Percentiles rank a stretch among this genome's conserved stretches.
Conservation (phyloP, 148 eudicot species). For the Amaranthus palmeri region DNA sequence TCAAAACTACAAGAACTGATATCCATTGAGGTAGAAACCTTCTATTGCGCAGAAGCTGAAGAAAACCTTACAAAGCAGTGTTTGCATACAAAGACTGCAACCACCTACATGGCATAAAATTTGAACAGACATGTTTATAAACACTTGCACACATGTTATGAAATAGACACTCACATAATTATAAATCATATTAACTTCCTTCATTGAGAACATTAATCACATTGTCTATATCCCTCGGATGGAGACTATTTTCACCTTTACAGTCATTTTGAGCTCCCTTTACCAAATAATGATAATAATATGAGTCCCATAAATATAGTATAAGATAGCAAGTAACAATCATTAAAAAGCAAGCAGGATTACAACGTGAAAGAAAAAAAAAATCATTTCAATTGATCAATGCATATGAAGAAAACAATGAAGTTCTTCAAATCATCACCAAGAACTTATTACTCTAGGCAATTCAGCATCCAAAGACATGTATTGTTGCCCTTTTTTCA, state of each 20-base stretch:
- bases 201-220: too few species aligned
- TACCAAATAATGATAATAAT: neutral
- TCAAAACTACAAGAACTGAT: neutral
- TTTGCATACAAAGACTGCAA: neutral
- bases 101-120: neutral
- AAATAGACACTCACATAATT: neutral
- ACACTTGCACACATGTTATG: neutral
- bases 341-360: too few species aligned
- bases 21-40: neutral
- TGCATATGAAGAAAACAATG: too few species aligned
- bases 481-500: too few species aligned
- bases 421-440: too few species aligned
- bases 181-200: too few species aligned
- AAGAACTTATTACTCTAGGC: too few species aligned
- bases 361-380: too few species aligned
- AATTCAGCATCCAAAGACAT: too few species aligned
- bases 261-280: neutral
- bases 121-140: neutral
- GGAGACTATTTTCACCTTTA: too few species aligned
- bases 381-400: too few species aligned
- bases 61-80: neutral
- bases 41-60: neutral
- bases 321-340: neutral
- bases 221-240: too few species aligned
- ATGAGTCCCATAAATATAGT: neutral